Percentiles rank a stretch among this genome's conserved stretches.
Evolutionary conservation across 768 basidiomycete species (phyloP).

Genomic region (Kwoniella dejecticola): DNA sequence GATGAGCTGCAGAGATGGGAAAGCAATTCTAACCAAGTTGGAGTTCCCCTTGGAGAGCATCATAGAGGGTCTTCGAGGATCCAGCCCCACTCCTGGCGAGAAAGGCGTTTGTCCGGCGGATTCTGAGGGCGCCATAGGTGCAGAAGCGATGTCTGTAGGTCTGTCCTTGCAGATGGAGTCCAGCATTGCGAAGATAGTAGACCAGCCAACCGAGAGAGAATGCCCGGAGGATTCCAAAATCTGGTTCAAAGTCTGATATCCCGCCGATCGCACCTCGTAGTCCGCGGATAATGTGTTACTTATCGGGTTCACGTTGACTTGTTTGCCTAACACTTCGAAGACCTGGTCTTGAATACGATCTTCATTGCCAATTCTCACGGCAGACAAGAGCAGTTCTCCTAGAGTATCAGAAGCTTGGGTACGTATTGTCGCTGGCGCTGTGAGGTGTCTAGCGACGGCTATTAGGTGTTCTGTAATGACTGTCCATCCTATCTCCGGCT

Average conservation of each 20-base stretch:
- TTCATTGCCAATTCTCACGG: constrained; percentile 54
- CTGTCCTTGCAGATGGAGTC: constrained; percentile 73
- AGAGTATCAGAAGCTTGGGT: constrained; percentile 85
- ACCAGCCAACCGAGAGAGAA: constrained; percentile 89
- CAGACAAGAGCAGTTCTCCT: constrained; percentile 76
- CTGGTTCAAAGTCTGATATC: constrained; percentile 82
- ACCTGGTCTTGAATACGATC: constrained; percentile 73
- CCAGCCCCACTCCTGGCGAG: background rate
- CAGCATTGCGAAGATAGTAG: constrained; percentile 87
- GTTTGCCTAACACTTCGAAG: constrained; percentile 78
- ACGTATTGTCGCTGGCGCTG: constrained; percentile 72
- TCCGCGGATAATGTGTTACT: constrained; percentile 61
- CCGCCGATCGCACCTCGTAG: constrained; percentile 78
- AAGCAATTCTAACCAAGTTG: constrained; percentile 83
- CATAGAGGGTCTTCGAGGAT: constrained; percentile 60
- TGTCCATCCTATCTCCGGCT: constrained; percentile 81
- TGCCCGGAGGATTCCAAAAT: constrained; percentile 91
- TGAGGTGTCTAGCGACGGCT: constrained; percentile 68
- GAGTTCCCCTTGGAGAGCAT: constrained; percentile 66
- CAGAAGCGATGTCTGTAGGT: background rate
- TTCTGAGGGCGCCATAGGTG: constrained; percentile 35
- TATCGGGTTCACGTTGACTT: constrained; percentile 62
- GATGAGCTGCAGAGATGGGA: constrained; percentile 88
- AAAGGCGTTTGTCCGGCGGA: constrained; percentile 53
- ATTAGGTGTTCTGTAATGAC: constrained; percentile 78